phyloP scores from a whole-genome alignment of 2,329 filamentous ascomycete species.

The Boeremia lycopersici region DNA sequence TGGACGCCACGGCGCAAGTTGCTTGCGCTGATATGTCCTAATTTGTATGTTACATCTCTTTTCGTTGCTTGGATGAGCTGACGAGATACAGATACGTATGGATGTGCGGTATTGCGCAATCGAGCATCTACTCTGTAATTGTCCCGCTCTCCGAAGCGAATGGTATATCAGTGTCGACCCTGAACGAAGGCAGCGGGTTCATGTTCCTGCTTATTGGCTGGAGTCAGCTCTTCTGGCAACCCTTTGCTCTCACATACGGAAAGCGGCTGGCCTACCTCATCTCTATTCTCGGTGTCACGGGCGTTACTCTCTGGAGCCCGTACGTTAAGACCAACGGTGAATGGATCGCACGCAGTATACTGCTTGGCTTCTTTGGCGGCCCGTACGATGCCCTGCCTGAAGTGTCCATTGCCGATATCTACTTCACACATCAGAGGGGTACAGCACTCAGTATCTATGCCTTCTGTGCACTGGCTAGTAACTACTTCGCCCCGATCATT shows the following conservation, averaged over 20 bases:
- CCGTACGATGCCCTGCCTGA: slow-evolving; percentile 58
- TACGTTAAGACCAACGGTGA: slow-evolving; percentile 53
- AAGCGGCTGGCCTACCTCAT: slow-evolving; percentile 56
- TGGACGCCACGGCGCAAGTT: slow-evolving; percentile 39
- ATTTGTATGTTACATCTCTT: slow-evolving; percentile 28
- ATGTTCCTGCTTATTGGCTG: slow-evolving; percentile 61
- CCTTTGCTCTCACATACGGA: slow-evolving; percentile 60
- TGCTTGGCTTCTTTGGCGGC: slow-evolving; percentile 56
- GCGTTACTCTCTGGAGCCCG: slow-evolving; percentile 51
- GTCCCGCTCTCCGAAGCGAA: slow-evolving; percentile 56
- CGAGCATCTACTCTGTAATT: slow-evolving; percentile 58
- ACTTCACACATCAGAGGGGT: slow-evolving; percentile 45
- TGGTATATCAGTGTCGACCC: slow-evolving; percentile 51
- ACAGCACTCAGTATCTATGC: slow-evolving; percentile 42
- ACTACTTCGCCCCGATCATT: slow-evolving; percentile 47
- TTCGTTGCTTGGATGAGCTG: slow-evolving; percentile 26
- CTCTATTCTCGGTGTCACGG: slow-evolving; percentile 49
- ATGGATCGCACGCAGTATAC: slow-evolving; percentile 55
- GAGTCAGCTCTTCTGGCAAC: slow-evolving; percentile 60
- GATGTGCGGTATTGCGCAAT: slow-evolving; percentile 56
- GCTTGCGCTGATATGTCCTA: slow-evolving; percentile 32
- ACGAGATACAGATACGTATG: slow-evolving; percentile 51
- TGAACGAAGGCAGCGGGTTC: slow-evolving; percentile 58
- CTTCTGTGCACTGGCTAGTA: slow-evolving; percentile 41
- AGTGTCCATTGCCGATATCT: slow-evolving; percentile 53